Conservation (phyloP, 306 rosid species). For the Lagenaria siceraria region DNA sequence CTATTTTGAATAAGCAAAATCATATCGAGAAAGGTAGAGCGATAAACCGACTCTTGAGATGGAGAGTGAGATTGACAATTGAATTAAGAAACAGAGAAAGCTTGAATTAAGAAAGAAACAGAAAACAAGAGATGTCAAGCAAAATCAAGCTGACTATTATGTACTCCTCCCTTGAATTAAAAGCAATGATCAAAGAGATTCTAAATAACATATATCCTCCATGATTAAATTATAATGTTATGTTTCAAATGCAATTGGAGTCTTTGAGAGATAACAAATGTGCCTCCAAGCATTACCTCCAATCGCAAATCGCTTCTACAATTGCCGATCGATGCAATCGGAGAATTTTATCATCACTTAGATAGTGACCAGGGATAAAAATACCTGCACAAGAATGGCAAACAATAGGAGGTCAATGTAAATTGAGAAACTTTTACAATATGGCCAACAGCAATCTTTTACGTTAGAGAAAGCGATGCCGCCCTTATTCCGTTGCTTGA, state of each 20-base stretch:
- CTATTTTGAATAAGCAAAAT: not conserved
- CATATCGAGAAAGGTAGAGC: not conserved
- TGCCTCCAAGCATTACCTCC: slow-evolving; percentile 13
- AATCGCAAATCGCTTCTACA: not conserved
- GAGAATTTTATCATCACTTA: slow-evolving; percentile 44
- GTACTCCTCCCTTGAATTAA: slow-evolving; percentile 37
- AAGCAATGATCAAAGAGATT: slow-evolving; percentile 23
- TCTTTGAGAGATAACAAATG: slow-evolving; percentile 26
- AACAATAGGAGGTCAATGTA: slow-evolving; percentile 43
- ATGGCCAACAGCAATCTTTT: slow-evolving; percentile 30
- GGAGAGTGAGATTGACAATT: not conserved
- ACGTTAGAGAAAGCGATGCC: slow-evolving; percentile 21
- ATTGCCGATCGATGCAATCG: slow-evolving; percentile 25
- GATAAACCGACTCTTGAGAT: not conserved
- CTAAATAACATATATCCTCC: slow-evolving; percentile 28
- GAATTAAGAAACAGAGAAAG: not conserved
- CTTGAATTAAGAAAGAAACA: not conserved
- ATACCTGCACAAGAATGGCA: slow-evolving; percentile 66
- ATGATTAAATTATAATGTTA: slow-evolving; percentile 44
- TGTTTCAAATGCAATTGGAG: slow-evolving; percentile 29
- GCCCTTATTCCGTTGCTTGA: slow-evolving; percentile 37
- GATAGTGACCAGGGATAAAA: slow-evolving; percentile 46
- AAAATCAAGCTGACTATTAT: not conserved
- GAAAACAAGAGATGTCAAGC: not conserved
- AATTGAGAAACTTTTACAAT: slow-evolving; percentile 14